Base-by-base conservation (phyloP, 345 rosid genomes). In the Ceriops zippeliana region DNA sequence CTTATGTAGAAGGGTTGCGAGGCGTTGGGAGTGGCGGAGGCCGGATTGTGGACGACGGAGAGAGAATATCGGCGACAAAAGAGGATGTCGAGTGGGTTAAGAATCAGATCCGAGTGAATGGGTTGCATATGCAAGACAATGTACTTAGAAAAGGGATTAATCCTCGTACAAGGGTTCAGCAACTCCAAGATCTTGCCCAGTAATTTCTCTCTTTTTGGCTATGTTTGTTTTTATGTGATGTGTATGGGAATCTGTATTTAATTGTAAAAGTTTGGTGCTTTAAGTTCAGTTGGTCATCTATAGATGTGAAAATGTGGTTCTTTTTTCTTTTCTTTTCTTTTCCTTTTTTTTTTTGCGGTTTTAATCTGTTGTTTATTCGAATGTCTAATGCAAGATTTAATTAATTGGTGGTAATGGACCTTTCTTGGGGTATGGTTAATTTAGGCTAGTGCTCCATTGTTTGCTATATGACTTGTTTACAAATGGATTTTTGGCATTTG, bases 151-250 rank as follows among this genome's bases (percentile, higher is more conserved):
- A 96, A 70, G 99, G 97, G 62, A 96, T 96, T 24, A 96, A 92
- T 77, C 99, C 99, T 30, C 89, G 99, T 47, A 86, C 99, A 28
- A 79, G 99, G 51, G 93, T 83, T 76, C 96, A 92, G 71, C 99
- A 96, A 76, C 87, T 96, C 37, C 75, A 83, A 52, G 98, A 90
- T 90, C 98, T 92, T 37, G 65, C 61, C 46, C 83, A 85, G 99
- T 92, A 83, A 82, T 76, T 21, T n/a, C 67, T 46, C 52, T 49
- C 49, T 30, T 6, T 22, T 21, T 8, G 59, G 27, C 16, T 54
- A 15, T 22, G 59, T 22, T 22, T 22, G 9, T 22, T 2, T 10
- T 56, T 10, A 13, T 21, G 17, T 24, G 8, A 22, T n/a, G 58
- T 22, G 58, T 30, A 9, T 22, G 59, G 49, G 15, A 21, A 21